Conservation (phyloP, 352 stramenopile genomes). For the Discostella stelligera region DNA sequence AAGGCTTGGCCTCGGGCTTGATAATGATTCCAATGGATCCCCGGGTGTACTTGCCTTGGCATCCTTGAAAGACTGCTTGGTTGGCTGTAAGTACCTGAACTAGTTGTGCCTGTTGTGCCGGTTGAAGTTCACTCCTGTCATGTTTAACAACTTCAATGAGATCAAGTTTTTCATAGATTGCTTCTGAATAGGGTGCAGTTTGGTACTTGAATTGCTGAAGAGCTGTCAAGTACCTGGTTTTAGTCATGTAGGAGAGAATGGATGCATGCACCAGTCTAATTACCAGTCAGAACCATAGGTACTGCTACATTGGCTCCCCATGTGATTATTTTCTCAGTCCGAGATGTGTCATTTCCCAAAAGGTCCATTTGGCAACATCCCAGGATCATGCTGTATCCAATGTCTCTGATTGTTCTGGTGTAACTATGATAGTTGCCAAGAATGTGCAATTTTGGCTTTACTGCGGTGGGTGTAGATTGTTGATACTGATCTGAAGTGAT, state of each 20-base stretch:
- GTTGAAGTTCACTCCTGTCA: not conserved
- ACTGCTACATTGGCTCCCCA: not conserved
- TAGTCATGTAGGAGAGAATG: not conserved
- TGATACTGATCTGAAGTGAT: not conserved
- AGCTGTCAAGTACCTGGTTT: too few relatives aligned
- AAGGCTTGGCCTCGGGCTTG: not conserved
- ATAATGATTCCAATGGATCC: not conserved
- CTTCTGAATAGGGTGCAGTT: too few relatives aligned
- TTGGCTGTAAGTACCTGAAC: not conserved
- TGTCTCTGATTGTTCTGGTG: not conserved
- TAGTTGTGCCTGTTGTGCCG: not conserved
- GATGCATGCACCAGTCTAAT: not conserved
- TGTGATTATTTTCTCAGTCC: constrained; percentile 3
- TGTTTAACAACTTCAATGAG: not conserved
- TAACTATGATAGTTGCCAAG: not conserved
- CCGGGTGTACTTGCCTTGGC: not conserved
- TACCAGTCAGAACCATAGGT: not conserved
- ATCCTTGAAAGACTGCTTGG: not conserved
- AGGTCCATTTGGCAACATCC: not conserved
- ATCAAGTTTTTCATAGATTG: not conserved
- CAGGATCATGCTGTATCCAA: constrained; percentile 7
- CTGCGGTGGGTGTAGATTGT: not conserved
- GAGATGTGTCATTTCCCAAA: not conserved
- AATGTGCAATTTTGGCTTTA: not conserved
- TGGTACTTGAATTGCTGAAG: not conserved